A percentile compares a stretch with the other conserved stretches of the same genome.
Evolutionary conservation across 176 grass and related monocot species (phyloP).

Genomic region (Dactylis glomerata): DNA sequence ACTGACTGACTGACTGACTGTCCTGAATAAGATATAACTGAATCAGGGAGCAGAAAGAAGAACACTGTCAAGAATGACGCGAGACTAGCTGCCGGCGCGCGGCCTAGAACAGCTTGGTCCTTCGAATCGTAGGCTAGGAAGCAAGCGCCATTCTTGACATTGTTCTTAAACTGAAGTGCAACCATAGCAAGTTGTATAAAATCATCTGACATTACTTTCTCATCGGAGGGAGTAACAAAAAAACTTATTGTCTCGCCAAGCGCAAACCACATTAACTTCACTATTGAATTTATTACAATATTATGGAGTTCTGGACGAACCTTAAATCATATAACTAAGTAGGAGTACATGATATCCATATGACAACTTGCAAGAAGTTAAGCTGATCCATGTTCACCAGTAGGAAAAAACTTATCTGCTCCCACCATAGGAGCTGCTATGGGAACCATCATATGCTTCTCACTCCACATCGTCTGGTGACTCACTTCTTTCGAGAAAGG

Average conservation of each 20-base stretch:
- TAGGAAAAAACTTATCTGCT: not conserved
- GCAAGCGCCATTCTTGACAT: constrained; percentile 77
- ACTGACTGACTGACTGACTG: not conserved
- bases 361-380: too few relatives aligned
- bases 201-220: too few relatives aligned
- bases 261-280: too few relatives aligned
- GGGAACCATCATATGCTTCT: too few relatives aligned
- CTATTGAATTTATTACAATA: not conserved
- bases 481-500: not conserved
- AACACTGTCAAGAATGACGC: not conserved
- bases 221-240: too few relatives aligned
- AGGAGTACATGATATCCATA: not conserved
- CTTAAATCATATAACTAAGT: not conserved
- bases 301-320: not conserved
- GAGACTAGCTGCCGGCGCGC: not conserved
- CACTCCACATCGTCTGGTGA: too few relatives aligned
- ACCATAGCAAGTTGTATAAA: not conserved
- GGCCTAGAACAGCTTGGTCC: constrained; percentile 52
- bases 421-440: not conserved
- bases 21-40: not conserved
- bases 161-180: too few relatives aligned
- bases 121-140: constrained; percentile 89
- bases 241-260: not conserved
- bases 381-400: not conserved
- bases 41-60: not conserved